Base-by-base conservation (phyloP, 768 basidiomycete genomes). In the Fomitopsis pulvina region DNA sequence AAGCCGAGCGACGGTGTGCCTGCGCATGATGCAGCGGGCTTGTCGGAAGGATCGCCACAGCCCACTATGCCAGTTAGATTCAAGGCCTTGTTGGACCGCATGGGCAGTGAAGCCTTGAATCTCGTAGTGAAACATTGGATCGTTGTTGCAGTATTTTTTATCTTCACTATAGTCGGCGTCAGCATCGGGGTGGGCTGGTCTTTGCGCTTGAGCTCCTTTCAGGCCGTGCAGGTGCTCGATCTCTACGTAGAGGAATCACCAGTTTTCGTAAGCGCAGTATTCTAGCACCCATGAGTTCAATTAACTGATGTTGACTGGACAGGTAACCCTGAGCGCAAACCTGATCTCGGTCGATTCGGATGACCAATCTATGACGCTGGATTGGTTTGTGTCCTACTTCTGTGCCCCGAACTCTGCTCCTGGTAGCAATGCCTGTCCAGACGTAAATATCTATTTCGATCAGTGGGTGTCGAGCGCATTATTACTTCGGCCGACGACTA, bases 371-470 rank as follows among this genome's bases (percentile, higher is more conserved):
- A 56, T 56, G 48, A 53, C 50, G 2, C 39, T 56, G 1, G 55
- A 53, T 21, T 56, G 55, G 55, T 43, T 50, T 21, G 12, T 39
- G 3, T 12, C 12, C 5, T 37, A 50, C 40, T 26, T 18, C 12
- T 41, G 39, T 18, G 16, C 45, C 18, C 11, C 11, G n/a, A 25
- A 38, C 21, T 55, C 45, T 39, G 42, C 43, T 6, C 21, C 41
- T 3, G 48, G 48, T 18, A 42, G 49, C 1, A 40, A 38, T 9
- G 46, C 46, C 2, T 56, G 55, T 24, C 52, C 52, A 11, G 55
- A 56, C 26, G 52, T 51, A 22, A 45, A 53, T 25, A 45, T 56
- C 4, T 56, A 41, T 37, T 56, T 56, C 14, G 55, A 56, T 24
- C 38, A 50, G 55, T 56, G 26, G 9, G 55, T 50, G 26, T 20